Conservation (phyloP, 1,284 basidiomycete species). For the Ganoderma boninense region DNA sequence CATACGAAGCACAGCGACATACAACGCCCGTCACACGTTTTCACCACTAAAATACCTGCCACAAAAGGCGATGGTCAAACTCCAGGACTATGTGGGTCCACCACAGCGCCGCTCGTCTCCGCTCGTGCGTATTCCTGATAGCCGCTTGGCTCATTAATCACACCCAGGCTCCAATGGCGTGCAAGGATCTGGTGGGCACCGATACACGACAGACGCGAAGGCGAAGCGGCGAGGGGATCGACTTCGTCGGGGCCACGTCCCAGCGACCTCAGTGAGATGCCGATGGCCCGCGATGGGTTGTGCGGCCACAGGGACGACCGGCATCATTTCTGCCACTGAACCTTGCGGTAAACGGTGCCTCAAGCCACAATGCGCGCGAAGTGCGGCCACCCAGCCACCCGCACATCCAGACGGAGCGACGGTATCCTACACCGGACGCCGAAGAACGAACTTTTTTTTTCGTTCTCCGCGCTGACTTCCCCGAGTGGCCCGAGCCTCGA, state of each 20-base stretch:
- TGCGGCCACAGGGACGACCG: neutral
- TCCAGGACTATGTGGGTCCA: slow-evolving; percentile 7
- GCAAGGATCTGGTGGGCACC: neutral
- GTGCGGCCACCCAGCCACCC: neutral
- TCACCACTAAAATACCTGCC: slow-evolving; percentile 7
- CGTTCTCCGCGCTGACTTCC: neutral
- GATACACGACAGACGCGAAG: neutral
- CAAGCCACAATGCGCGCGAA: neutral
- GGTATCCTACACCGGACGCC: neutral
- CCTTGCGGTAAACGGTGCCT: too few relatives aligned
- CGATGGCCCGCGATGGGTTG: neutral
- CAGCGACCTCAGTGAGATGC: neutral
- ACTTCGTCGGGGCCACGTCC: neutral
- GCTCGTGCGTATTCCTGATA: slow-evolving; percentile 9
- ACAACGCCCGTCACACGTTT: slow-evolving; percentile 6
- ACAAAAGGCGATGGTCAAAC: slow-evolving; percentile 4
- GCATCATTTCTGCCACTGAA: neutral
- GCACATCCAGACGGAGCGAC: neutral
- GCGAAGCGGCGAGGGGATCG: slow-evolving; percentile 1
- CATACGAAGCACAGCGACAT: neutral
- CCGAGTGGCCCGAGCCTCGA: neutral
- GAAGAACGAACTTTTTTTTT: neutral
- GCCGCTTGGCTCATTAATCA: slow-evolving; percentile 3
- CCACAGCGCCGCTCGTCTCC: neutral
- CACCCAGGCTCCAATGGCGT: neutral